Percentiles rank a stretch among this genome's conserved stretches.
Conservation (phyloP, 179 eudicot genomes). For the Drosera spatulata region DNA sequence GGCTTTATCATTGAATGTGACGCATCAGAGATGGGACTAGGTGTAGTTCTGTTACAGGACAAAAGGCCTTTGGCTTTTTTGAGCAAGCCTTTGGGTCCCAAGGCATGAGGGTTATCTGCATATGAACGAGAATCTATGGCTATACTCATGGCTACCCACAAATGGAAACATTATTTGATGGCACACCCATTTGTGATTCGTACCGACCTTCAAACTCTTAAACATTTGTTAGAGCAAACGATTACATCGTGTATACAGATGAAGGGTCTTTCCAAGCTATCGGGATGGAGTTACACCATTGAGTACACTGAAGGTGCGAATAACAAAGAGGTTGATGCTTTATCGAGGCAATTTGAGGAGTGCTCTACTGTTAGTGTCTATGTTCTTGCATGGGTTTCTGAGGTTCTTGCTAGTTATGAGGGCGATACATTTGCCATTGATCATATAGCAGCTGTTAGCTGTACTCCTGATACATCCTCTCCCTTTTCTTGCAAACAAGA, state of each 20-base stretch:
- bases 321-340: neutral
- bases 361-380: neutral
- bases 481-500: too few species aligned
- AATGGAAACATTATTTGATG: slow-evolving; percentile 1
- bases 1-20: too few species aligned
- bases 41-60: neutral
- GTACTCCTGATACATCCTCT: too few species aligned
- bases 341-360: neutral
- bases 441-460: too few species aligned
- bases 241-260: neutral
- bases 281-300: neutral
- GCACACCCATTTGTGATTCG: neutral
- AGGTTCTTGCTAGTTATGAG: too few species aligned
- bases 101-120: neutral
- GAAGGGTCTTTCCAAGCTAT: neutral
- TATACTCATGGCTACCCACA: neutral
- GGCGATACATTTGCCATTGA: too few species aligned
- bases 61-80: neutral
- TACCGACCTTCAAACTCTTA: slow-evolving; percentile 1
- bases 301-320: neutral
- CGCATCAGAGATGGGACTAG: too few species aligned
- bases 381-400: neutral
- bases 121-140: slow-evolving; percentile 2
- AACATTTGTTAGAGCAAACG: neutral
- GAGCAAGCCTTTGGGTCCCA: neutral